Evolutionary conservation across 768 basidiomycete genomes (phyloP), one percentile per base, ranked within the genome.

Genomic region (Mycena albidolilacea): DNA sequence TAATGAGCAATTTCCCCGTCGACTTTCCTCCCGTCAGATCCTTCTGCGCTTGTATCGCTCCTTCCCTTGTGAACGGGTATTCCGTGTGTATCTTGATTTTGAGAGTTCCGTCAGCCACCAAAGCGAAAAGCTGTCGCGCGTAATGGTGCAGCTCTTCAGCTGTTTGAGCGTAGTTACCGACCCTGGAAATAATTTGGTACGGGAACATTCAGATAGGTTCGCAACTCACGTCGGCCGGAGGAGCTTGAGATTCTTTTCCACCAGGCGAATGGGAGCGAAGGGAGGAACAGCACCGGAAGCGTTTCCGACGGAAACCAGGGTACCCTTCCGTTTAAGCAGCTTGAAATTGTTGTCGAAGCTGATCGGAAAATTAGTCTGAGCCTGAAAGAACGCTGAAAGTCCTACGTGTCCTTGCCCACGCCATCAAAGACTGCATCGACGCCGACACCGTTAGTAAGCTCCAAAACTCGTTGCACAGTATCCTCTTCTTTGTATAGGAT

Each of bases 371-470:
- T 65, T 19, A 68, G 23, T 58, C 69, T n/a, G 58, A 61, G 23
- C 41, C 54, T 19, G 41, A 39, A n/a, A 23, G n/a, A 46, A 63
- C 17, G 59, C 55, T 69, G 46, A 12, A 68, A 44, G 23, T 86
- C 93, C 70, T 82, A 97, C 89, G 97, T 98, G 80, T 96, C 94
- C 85, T 95, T 97, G 1, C 97, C 97, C n/a, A 99, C 96, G 38
- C 97, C 97, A 78, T 99, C 97, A 78, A 93, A 97, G 30, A 96
- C 89, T 17, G 90, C 97, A 73, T 97, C 89, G 6, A 96, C 94
- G 17, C 95, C 95, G 75, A 91, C 87, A 8, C 94, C 94, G 52
- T 90, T 90, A 0, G 95, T 96, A 66, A 96, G 82, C 77, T 93
- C 91, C 66, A 92, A 80, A 17, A 95, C 94, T 57, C 91, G 87